Conservation (phyloP, 2,329 filamentous ascomycete genomes). For the Emergomyces orientalis region DNA sequence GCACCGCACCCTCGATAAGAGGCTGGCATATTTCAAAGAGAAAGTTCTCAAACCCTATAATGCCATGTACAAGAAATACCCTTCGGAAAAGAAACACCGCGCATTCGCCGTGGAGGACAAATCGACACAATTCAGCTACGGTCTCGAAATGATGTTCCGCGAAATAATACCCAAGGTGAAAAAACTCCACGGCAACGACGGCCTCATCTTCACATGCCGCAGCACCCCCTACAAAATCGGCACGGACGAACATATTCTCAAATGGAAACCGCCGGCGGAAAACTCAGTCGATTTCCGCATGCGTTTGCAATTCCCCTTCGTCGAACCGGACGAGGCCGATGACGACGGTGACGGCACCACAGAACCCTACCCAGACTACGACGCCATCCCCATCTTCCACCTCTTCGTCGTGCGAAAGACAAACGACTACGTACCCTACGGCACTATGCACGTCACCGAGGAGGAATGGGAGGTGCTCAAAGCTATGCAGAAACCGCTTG, state of each 20-base stretch:
- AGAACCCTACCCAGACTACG: constrained; percentile 64
- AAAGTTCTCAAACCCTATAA: constrained; percentile 71
- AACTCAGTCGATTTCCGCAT: constrained; percentile 92
- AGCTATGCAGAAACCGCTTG: constrained; percentile 60
- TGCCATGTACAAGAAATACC: constrained; percentile 61
- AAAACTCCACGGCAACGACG: constrained; percentile 75
- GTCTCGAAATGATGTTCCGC: constrained; percentile 83
- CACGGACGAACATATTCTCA: constrained; percentile 87
- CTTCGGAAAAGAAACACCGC: constrained; percentile 59
- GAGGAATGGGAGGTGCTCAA: constrained; percentile 81
- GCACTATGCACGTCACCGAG: constrained; percentile 58
- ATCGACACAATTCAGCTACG: constrained; percentile 80
- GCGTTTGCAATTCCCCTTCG: constrained; percentile 61
- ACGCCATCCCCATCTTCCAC: constrained; percentile 63
- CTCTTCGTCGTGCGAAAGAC: constrained; percentile 62
- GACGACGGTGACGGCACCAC: constrained; percentile 59
- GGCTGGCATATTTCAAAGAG: constrained; percentile 75
- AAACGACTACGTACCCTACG: constrained; percentile 56
- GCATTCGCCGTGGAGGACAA: constrained; percentile 82
- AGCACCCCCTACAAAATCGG: constrained; percentile 78
- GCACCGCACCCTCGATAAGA: constrained; percentile 73
- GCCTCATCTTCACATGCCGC: constrained; percentile 94
- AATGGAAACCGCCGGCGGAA: constrained; percentile 94
- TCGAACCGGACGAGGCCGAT: constrained; percentile 54
- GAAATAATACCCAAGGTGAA: constrained; percentile 72